These are phyloP conservation scores for Colletotrichum graminicola DNA, from an alignment of 2,329 filamentous ascomycete genomes.

Conservation along the genomic window DNA sequence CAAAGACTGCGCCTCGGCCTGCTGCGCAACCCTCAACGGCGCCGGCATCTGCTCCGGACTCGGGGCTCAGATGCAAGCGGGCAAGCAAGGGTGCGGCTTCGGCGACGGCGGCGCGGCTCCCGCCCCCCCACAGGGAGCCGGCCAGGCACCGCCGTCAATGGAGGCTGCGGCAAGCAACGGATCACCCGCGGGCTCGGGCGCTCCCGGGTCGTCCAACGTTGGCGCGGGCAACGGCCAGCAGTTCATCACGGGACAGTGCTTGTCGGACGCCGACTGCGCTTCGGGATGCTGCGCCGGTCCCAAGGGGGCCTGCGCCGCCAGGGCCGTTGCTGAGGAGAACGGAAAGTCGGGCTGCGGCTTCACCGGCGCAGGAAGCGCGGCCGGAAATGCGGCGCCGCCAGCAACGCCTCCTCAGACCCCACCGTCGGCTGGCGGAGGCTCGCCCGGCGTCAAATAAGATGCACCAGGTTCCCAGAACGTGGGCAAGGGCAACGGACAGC, in stretches of 20 bases:
- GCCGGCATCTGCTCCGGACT: conserved; percentile 48
- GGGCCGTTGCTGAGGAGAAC: conserved; percentile 48
- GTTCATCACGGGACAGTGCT: conserved; percentile 52
- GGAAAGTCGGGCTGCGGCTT: conserved; percentile 54
- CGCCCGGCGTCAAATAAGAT: neutral
- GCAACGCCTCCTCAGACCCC: neutral
- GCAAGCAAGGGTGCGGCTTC: conserved; percentile 49
- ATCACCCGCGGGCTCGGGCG: neutral
- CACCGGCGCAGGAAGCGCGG: conserved; percentile 27
- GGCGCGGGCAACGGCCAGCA: conserved; percentile 49
- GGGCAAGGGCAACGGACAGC: conserved; percentile 45
- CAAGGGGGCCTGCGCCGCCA: conserved; percentile 52
- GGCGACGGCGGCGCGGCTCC: conserved; percentile 29
- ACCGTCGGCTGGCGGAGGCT: neutral
- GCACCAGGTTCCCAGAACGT: conserved; percentile 44
- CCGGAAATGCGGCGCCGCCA: conserved; percentile 7
- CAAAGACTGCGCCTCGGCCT: conserved; percentile 47
- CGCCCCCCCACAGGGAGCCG: conserved; percentile 9
- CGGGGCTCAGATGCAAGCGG: conserved; percentile 46
- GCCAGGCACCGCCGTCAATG: conserved; percentile 17
- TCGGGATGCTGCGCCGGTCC: conserved; percentile 50
- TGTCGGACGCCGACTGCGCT: conserved; percentile 49
- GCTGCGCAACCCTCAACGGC: conserved; percentile 45
- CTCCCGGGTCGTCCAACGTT: conserved; percentile 45
- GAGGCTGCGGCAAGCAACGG: conserved; percentile 12